A percentile compares a stretch with the other conserved stretches of the same genome.
phyloP scores from a whole-genome alignment of 768 basidiomycete genomes.

The Lanmaoa pseudosensibilis region DNA sequence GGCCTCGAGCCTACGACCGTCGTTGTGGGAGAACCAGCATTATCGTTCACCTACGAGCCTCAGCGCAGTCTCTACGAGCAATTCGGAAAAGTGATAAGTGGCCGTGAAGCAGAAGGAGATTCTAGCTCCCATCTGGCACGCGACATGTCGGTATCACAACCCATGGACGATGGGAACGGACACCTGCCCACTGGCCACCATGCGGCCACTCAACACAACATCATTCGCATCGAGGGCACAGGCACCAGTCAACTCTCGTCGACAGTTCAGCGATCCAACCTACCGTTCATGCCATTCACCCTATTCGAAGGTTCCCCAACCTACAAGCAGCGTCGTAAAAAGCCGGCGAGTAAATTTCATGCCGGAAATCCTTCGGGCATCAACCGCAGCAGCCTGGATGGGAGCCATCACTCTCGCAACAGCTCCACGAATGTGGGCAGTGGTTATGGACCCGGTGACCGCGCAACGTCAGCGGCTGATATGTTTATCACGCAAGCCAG shows the following conservation, averaged over 20 bases:
- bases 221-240: constrained; percentile 30
- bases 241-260: constrained; percentile 16
- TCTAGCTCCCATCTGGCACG: constrained; percentile 34
- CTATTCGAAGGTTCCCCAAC: constrained; percentile 81
- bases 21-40: constrained; percentile 76
- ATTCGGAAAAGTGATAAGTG: constrained; percentile 53
- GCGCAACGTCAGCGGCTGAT: constrained; percentile 55
- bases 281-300: constrained; percentile 64
- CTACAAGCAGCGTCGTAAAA: constrained; percentile 89
- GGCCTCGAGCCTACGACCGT: constrained; percentile 83
- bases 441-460: constrained; percentile 33
- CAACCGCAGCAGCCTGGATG: constrained; percentile 26
- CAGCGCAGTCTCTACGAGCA: constrained; percentile 87
- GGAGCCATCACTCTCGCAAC: constrained; percentile 17
- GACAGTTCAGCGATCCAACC: constrained; percentile 17
- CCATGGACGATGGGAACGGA: constrained; percentile 14
- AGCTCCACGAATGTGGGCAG: constrained; percentile 16
- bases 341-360: constrained; percentile 45
- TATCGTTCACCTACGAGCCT: constrained; percentile 86
- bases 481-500: constrained; percentile 65
- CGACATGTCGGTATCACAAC: constrained; percentile 18
- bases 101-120: constrained; percentile 37
- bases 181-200: constrained; percentile 16
- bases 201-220: constrained; percentile 9
- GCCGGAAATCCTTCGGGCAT: constrained; percentile 29